Percentiles rank a stretch among this genome's conserved stretches.
These are phyloP conservation scores for Flaveria sonorensis DNA, from an alignment of 129 eudicot species.

Conservation along the genomic window DNA sequence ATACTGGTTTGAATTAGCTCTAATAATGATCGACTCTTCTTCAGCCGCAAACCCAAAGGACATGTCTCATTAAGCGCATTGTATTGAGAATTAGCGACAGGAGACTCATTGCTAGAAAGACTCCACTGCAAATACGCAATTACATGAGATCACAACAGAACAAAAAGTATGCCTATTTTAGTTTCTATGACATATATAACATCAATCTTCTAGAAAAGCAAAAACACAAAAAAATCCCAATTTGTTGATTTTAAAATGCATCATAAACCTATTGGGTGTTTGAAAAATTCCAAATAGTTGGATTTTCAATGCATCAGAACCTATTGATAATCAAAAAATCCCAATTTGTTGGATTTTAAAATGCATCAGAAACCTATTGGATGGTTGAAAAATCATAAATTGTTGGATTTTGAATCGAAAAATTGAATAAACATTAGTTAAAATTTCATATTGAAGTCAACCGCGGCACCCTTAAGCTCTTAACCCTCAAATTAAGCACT, in stretches of 20 bases:
- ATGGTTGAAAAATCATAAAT: too few relatives aligned
- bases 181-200: background rate
- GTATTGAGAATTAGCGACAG: conserved; percentile 33
- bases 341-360: too few relatives aligned
- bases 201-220: background rate
- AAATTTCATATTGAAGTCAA: too few relatives aligned
- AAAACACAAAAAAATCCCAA: background rate
- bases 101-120: conserved; percentile 28
- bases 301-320: too few relatives aligned
- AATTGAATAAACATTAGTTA: too few relatives aligned
- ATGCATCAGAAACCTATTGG: too few relatives aligned
- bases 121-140: conserved; percentile 38
- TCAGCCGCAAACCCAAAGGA: conserved; percentile 72
- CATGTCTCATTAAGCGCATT: conserved; percentile 63
- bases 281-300: too few relatives aligned
- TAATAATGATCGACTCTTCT: conserved; percentile 61
- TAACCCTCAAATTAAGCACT: too few relatives aligned
- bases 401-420: too few relatives aligned
- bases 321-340: too few relatives aligned
- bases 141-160: background rate
- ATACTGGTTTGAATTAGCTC: conserved; percentile 61
- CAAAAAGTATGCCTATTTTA: background rate
- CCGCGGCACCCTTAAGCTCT: too few relatives aligned
- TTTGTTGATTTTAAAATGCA: background rate
- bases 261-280: too few relatives aligned